A percentile compares a stretch with the other conserved stretches of the same genome.
Conservation (phyloP, 2,329 filamentous ascomycete species). For the Aspergillus cejpii region DNA sequence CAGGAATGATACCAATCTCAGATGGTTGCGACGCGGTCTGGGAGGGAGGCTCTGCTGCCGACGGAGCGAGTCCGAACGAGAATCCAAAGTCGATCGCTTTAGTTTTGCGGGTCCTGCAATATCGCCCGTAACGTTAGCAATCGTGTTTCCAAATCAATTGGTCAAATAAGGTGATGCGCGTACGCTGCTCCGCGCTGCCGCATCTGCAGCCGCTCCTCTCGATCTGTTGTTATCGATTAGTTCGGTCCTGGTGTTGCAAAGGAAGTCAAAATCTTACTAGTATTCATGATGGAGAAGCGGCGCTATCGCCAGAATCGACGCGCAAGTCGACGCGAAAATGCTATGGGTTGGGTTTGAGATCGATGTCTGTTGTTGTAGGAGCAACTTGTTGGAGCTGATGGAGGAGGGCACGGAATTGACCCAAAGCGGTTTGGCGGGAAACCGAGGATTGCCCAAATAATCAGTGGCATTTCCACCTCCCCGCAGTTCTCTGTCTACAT, state of each 20-base stretch:
- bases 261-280: slow-evolving; percentile 27
- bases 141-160: slow-evolving; percentile 6
- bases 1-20: slow-evolving; percentile 14
- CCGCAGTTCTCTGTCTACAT: slow-evolving; percentile 1
- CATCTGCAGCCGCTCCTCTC: slow-evolving; percentile 51
- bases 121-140: slow-evolving; percentile 18
- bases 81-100: slow-evolving; percentile 48
- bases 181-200: slow-evolving; percentile 54
- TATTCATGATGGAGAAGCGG: slow-evolving; percentile 34
- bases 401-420: slow-evolving; percentile 4
- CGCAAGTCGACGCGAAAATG: slow-evolving; percentile 22
- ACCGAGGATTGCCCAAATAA: slow-evolving; percentile 1
- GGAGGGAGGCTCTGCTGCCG: slow-evolving; percentile 11
- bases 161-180: slow-evolving; percentile 25
- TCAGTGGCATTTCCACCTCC: slow-evolving; percentile 10
- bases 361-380: neutral
- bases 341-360: neutral
- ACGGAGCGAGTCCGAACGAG: slow-evolving; percentile 36
- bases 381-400: slow-evolving; percentile 5
- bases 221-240: slow-evolving; percentile 32
- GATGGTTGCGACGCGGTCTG: slow-evolving; percentile 25
- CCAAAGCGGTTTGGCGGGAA: slow-evolving; percentile 21
- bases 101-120: slow-evolving; percentile 42
- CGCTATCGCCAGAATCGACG: slow-evolving; percentile 26
- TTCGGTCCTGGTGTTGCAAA: slow-evolving; percentile 5